These are phyloP conservation scores for Rhizoctonia solani DNA, from an alignment of 1,284 basidiomycete species.

Conservation along the genomic window DNA sequence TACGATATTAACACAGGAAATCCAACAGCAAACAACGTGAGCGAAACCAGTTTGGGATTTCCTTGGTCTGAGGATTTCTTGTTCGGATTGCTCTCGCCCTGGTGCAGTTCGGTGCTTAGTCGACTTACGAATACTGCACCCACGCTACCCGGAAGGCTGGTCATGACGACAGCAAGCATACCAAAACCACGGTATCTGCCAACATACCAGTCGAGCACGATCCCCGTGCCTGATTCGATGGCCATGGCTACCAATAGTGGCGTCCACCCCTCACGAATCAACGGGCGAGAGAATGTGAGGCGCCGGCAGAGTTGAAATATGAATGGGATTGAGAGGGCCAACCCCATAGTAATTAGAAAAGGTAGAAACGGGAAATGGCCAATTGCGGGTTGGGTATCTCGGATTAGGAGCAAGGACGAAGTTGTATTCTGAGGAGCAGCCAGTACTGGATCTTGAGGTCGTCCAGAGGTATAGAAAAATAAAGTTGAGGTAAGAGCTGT, in stretches of 20 bases:
- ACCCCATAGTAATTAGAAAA: constrained; percentile 53
- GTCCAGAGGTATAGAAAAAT: constrained; percentile 28
- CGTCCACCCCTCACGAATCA: constrained; percentile 85
- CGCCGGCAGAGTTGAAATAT: constrained; percentile 61
- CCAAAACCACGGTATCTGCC: constrained; percentile 86
- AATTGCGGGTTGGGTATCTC: too few species aligned
- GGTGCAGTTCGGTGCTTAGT: constrained; percentile 81
- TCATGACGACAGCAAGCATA: constrained; percentile 85
- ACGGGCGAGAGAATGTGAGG: constrained; percentile 51
- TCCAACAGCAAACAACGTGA: constrained; percentile 71
- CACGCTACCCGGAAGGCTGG: constrained; percentile 86
- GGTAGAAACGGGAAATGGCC: constrained; percentile 58
- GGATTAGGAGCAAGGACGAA: constrained; percentile 40
- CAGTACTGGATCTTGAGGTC: constrained; percentile 39
- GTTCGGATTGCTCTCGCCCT: constrained; percentile 49
- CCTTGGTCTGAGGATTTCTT: not conserved
- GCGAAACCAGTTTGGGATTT: constrained; percentile 28
- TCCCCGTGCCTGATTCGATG: constrained; percentile 88
- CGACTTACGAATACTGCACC: constrained; percentile 92
- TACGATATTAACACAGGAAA: constrained; percentile 79
- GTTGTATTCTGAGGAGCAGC: constrained; percentile 46
- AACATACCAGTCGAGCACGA: constrained; percentile 90
- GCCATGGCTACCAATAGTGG: constrained; percentile 92
- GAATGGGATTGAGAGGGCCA: constrained; percentile 42
- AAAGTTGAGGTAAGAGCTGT: constrained; percentile 62